phyloP scores from a whole-genome alignment of 768 basidiomycete genomes.

The Trametes villosa region DNA sequence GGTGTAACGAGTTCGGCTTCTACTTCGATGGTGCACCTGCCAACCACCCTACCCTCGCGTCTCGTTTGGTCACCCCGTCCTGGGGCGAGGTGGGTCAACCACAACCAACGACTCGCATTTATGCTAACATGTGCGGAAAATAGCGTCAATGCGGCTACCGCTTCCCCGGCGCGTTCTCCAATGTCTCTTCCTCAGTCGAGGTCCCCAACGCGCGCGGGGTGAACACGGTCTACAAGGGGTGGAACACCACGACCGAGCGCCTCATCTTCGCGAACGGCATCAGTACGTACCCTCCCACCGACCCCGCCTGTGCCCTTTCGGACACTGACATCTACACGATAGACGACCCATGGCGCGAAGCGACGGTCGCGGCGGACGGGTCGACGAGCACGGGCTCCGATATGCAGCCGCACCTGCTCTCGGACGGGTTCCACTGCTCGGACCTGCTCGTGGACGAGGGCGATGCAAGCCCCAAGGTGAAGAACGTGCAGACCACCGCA shows the following conservation, averaged over 20 bases:
- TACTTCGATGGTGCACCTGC: constrained; percentile 40
- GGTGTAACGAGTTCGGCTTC: constrained; percentile 69
- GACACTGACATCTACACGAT: neutral
- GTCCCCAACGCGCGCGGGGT: constrained; percentile 46
- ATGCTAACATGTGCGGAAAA: neutral
- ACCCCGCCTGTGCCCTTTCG: neutral
- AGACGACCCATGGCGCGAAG: constrained; percentile 74
- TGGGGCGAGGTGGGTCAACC: constrained; percentile 50
- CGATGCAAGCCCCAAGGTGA: constrained; percentile 51
- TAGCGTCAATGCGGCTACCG: constrained; percentile 70
- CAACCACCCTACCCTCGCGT: constrained; percentile 46
- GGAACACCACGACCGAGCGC: constrained; percentile 58
- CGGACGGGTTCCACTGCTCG: constrained; percentile 70
- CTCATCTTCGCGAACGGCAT: constrained; percentile 73
- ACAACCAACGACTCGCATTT: too few species aligned
- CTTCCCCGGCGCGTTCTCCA: constrained; percentile 62
- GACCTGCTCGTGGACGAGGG: constrained; percentile 52
- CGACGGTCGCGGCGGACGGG: constrained; percentile 63
- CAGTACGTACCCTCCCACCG: constrained; percentile 45
- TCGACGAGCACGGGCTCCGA: constrained; percentile 49
- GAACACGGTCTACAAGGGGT: constrained; percentile 59
- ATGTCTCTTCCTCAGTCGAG: constrained; percentile 34
- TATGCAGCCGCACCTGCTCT: constrained; percentile 56
- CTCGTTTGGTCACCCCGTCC: constrained; percentile 51
- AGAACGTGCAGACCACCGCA: constrained; percentile 54